Evolutionary conservation across 164 flowering plant species (phyloP), one percentile per base, ranked within the genome.

Genomic region (Stephania japonica): DNA sequence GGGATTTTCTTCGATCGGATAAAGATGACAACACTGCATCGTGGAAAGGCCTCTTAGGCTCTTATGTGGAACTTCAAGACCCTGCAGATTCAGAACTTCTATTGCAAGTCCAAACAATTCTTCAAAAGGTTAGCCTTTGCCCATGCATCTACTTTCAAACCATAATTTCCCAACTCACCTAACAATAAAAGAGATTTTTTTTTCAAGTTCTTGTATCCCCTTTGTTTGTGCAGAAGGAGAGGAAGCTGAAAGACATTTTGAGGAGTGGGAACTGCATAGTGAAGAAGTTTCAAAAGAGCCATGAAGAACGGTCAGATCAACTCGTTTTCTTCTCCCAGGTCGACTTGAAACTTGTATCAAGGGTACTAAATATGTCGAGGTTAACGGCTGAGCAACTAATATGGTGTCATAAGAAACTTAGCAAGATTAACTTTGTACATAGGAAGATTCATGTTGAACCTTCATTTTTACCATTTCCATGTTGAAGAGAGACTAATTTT

Each of bases 391-490:
- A 90, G 67, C 94, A 92, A 68, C 79, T 92, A 5, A 59, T 80
- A 2, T 94, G 99, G 99, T 92, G 99, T 64, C 83, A 77, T 19
- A 84, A 73, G 38, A 92, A 92, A 71, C 62, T 94, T 62, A 77
- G 78, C 67, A 84, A 81, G 56, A 83, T 90, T 10, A 83, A 65
- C 43, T 74, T 91, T 65, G 72, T 69, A 27, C 75, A 76, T 49
- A 81, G 87, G 70, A 87, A 83, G 69, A 56, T 89, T 70, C 75
- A 76, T 41, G 25, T 88, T 21, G 97, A 92, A 68, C 82, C 89
- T 10, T 89, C 97, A 7, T 88, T 91, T 86, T 79, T 82, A 76
- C 86, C 87, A 0, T 91, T 94, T 75, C 98, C 97, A 25, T 89
- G 91, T 80, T 94, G 84, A 89, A 23, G 1, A 32, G 0, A 32